These are phyloP conservation scores for Leccinum variicolor DNA, from an alignment of 768 basidiomycete genomes.

Conservation along the genomic window DNA sequence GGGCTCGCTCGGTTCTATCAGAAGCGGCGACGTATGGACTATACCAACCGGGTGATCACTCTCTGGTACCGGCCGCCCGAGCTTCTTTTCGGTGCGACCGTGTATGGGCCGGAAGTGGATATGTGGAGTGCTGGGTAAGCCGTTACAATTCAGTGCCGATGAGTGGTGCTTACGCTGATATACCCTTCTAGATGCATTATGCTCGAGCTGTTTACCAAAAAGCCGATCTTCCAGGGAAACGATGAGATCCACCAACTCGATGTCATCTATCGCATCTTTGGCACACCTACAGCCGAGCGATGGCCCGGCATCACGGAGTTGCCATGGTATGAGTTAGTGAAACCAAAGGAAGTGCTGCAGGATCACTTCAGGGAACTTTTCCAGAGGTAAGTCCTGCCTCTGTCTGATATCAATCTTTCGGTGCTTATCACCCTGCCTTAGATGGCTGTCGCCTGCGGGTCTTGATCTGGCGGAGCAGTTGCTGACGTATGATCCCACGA, in stretches of 20 bases:
- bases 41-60: constrained; percentile 99
- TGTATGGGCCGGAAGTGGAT: constrained; percentile 96
- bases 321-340: constrained; percentile 99
- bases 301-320: constrained; percentile 83
- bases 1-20: constrained; percentile 96
- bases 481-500: constrained; percentile 75
- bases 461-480: constrained; percentile 85
- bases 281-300: constrained; percentile 77
- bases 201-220: constrained; percentile 94
- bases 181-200: constrained; percentile 79
- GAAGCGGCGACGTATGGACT: constrained; percentile 85
- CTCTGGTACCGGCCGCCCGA: constrained; percentile 98
- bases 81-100: constrained; percentile 89
- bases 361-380: constrained; percentile 85
- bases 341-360: constrained; percentile 71
- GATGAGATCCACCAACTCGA: constrained; percentile 98
- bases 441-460: constrained; percentile 84
- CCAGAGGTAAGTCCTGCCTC: constrained; percentile 56
- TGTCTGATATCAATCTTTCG: background rate
- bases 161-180: background rate
- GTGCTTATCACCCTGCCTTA: constrained; percentile 24
- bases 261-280: constrained; percentile 86
- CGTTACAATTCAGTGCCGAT: background rate
- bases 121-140: constrained; percentile 98
- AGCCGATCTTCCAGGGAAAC: constrained; percentile 95